A percentile compares a stretch with the other conserved stretches of the same genome.
Evolutionary conservation across 768 basidiomycete species (phyloP).

Genomic region (Inosperma sp.): DNA sequence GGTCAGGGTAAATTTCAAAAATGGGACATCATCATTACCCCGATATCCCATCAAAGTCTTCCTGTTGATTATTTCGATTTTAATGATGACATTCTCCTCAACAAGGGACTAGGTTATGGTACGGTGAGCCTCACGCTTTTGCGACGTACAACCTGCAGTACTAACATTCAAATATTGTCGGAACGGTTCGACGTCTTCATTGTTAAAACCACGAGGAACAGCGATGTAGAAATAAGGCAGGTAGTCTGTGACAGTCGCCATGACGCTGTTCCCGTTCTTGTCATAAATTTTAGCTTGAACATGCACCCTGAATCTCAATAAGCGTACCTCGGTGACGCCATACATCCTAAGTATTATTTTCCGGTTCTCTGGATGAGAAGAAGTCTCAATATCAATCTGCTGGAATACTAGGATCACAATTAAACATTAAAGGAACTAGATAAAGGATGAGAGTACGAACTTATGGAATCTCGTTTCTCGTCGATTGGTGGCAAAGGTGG

Average conservation of each 20-base stretch:
- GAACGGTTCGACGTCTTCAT: conserved; percentile 63
- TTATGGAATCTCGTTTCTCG: conserved; percentile 58
- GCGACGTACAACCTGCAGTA: no score
- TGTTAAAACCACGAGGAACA: conserved; percentile 76
- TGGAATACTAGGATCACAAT: conserved; percentile 66
- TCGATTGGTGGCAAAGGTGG: conserved; percentile 54
- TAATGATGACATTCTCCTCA: conserved; percentile 38
- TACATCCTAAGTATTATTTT: conserved; percentile 63
- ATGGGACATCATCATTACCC: conserved; percentile 73
- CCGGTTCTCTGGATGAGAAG: conserved; percentile 41
- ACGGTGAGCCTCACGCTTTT: no score
- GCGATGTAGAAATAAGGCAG: conserved; percentile 92
- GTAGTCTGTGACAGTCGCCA: conserved; percentile 78
- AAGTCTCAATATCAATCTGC: conserved; percentile 87
- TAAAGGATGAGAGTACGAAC: conserved; percentile 38
- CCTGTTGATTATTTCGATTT: conserved; percentile 56
- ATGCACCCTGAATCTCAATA: not conserved
- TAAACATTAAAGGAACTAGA: not conserved
- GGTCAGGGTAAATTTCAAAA: conserved; percentile 76
- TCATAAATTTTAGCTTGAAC: not conserved
- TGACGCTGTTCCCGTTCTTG: conserved; percentile 83
- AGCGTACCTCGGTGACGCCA: conserved; percentile 79
- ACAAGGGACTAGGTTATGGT: conserved; percentile 22
- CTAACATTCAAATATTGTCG: conserved; percentile 71
- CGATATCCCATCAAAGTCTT: conserved; percentile 84